Percentiles rank a stretch among this genome's conserved stretches.
phyloP scores from a whole-genome alignment of 352 stramenopile genomes.

The Blastocystis sp. region DNA sequence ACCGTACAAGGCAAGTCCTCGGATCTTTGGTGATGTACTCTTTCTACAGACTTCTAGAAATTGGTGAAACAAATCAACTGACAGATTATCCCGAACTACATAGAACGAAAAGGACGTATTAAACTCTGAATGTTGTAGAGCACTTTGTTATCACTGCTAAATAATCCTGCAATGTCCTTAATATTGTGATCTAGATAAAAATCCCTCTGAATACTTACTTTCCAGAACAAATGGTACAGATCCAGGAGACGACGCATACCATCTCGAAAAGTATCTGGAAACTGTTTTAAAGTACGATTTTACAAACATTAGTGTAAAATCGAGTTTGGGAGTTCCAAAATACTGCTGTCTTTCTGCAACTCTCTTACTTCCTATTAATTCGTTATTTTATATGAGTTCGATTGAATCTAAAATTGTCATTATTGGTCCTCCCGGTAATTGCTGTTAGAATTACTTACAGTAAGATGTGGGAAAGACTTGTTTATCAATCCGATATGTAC shows the following conservation, averaged over 20 bases:
- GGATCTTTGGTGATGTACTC: background rate
- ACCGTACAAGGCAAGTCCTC: background rate
- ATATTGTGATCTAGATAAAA: background rate
- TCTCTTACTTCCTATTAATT: background rate
- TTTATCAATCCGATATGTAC: conserved; percentile 44
- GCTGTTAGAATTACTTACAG: background rate
- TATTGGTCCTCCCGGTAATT: conserved; percentile 29
- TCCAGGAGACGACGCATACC: background rate
- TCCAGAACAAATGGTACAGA: background rate
- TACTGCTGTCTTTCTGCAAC: background rate
- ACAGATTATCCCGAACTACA: background rate
- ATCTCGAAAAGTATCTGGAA: background rate
- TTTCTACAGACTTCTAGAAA: background rate
- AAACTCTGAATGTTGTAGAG: background rate
- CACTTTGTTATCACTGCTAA: background rate
- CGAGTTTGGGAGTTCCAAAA: background rate
- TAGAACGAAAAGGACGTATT: background rate
- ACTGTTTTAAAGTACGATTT: background rate
- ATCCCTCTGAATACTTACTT: background rate
- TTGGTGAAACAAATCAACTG: background rate
- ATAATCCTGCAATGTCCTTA: background rate
- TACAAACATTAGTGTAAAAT: background rate
- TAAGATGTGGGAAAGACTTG: conserved; percentile 60
- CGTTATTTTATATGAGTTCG: conserved; percentile 6
- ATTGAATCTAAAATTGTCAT: conserved; percentile 55